These are phyloP conservation scores for Liquidambar formosana DNA, from an alignment of 164 flowering plant genomes.

Conservation along the genomic window DNA sequence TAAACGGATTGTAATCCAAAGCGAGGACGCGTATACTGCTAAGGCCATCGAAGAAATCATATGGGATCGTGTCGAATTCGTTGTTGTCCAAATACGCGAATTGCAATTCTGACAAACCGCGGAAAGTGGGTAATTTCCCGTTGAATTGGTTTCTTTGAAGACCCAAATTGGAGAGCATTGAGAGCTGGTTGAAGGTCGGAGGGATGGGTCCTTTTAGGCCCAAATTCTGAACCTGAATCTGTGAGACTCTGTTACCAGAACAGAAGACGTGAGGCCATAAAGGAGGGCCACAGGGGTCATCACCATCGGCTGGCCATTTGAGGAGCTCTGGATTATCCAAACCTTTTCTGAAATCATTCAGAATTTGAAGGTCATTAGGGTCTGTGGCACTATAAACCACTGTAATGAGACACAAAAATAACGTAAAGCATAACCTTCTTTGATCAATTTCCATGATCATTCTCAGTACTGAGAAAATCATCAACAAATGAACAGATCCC, in stretches of 20 bases:
- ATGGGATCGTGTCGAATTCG: slow-evolving; percentile 67
- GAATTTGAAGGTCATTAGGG: slow-evolving; percentile 53
- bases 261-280: slow-evolving; percentile 74
- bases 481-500: background rate
- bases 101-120: slow-evolving; percentile 57
- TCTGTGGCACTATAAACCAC: slow-evolving; percentile 43
- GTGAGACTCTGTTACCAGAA: slow-evolving; percentile 51
- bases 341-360: slow-evolving; percentile 62
- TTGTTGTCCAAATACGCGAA: slow-evolving; percentile 69
- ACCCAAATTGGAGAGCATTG: slow-evolving; percentile 59
- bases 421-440: slow-evolving; percentile 11
- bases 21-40: slow-evolving; percentile 49
- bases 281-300: slow-evolving; percentile 74
- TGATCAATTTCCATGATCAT: slow-evolving; percentile 14
- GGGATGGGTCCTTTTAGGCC: slow-evolving; percentile 74
- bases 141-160: slow-evolving; percentile 62
- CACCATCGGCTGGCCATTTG: slow-evolving; percentile 60
- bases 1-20: slow-evolving; percentile 69
- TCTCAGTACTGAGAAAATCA: background rate
- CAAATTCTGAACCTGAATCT: slow-evolving; percentile 64
- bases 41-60: slow-evolving; percentile 67
- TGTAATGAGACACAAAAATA: slow-evolving; percentile 2
- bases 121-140: slow-evolving; percentile 69
- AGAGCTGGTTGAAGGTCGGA: slow-evolving; percentile 57
- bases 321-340: slow-evolving; percentile 71